phyloP scores from a whole-genome alignment of 2,329 filamentous ascomycete genomes.

The Lachnellula cervina region DNA sequence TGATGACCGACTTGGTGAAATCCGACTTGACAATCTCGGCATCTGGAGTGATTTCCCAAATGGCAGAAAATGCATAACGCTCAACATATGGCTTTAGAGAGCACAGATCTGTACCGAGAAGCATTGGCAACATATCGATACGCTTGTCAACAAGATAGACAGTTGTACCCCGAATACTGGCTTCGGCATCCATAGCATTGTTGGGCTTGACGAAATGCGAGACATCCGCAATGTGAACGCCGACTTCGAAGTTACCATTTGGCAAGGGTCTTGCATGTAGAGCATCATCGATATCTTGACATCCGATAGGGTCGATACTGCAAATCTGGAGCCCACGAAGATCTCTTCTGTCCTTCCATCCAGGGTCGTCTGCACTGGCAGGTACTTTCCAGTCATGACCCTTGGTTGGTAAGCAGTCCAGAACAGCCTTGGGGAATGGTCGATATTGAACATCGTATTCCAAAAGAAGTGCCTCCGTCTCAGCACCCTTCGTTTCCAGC shows the following conservation, averaged over 20 bases:
- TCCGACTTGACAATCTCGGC: slow-evolving; percentile 80
- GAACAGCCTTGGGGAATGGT: slow-evolving; percentile 90
- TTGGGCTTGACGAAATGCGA: slow-evolving; percentile 97
- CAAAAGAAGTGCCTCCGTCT: slow-evolving; percentile 88
- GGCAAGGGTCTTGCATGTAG: slow-evolving; percentile 79
- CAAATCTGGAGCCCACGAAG: slow-evolving; percentile 83
- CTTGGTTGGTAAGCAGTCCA: slow-evolving; percentile 87
- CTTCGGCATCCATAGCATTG: slow-evolving; percentile 95
- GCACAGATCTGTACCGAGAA: slow-evolving; percentile 92
- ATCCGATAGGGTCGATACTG: slow-evolving; percentile 94
- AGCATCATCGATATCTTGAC: slow-evolving; percentile 97
- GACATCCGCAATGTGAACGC: slow-evolving; percentile 98
- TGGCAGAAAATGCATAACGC: slow-evolving; percentile 76
- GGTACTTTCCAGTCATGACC: slow-evolving; percentile 95
- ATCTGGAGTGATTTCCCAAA: slow-evolving; percentile 83
- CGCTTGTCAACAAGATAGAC: slow-evolving; percentile 98
- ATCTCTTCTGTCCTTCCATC: slow-evolving; percentile 82
- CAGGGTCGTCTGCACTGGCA: slow-evolving; percentile 68
- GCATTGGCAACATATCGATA: slow-evolving; percentile 97
- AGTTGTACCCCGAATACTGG: slow-evolving; percentile 88
- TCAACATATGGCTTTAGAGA: slow-evolving; percentile 98
- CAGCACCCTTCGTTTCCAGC: slow-evolving; percentile 92
- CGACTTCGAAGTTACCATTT: slow-evolving; percentile 93
- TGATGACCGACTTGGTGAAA: slow-evolving; percentile 97
- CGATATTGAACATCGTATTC: slow-evolving; percentile 98